Percentiles rank a stretch among this genome's conserved stretches.
Conservation (phyloP, 140 eudicot species). For the Stevia rebaudiana region DNA sequence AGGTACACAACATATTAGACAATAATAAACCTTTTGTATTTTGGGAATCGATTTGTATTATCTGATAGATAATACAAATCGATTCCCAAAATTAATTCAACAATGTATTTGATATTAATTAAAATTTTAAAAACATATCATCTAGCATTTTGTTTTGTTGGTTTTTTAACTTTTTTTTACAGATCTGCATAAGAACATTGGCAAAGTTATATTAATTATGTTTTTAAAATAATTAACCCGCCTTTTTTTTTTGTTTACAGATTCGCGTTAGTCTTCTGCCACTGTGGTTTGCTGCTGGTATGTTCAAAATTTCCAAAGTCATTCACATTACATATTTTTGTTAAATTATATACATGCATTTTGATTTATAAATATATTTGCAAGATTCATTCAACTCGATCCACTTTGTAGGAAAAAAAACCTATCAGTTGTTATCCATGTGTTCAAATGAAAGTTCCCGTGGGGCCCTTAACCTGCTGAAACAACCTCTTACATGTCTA, state of each 20-base stretch:
- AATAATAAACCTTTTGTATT: no score
- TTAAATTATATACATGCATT: neutral
- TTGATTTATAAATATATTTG: slow-evolving; percentile 1
- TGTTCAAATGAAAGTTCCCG: slow-evolving; percentile 40
- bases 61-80: no score
- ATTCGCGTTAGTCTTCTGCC: slow-evolving; percentile 68
- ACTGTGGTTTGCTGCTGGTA: slow-evolving; percentile 69
- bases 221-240: slow-evolving; percentile 11
- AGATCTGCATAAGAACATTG: no score
- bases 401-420: slow-evolving; percentile 47
- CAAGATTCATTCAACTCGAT: neutral
- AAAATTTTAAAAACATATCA: no score
- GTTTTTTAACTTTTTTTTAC: no score
- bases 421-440: slow-evolving; percentile 42
- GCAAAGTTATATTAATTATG: neutral
- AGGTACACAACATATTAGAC: no score
- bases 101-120: no score
- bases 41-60: no score
- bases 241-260: slow-evolving; percentile 37
- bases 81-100: no score
- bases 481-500: slow-evolving; percentile 21
- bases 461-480: slow-evolving; percentile 25
- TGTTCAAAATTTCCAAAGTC: slow-evolving; percentile 15
- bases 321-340: slow-evolving; percentile 1
- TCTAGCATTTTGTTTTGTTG: neutral